These are phyloP conservation scores for Perkinsus olseni DNA, from an alignment of 169 alveolate species.

Conservation along the genomic window DNA sequence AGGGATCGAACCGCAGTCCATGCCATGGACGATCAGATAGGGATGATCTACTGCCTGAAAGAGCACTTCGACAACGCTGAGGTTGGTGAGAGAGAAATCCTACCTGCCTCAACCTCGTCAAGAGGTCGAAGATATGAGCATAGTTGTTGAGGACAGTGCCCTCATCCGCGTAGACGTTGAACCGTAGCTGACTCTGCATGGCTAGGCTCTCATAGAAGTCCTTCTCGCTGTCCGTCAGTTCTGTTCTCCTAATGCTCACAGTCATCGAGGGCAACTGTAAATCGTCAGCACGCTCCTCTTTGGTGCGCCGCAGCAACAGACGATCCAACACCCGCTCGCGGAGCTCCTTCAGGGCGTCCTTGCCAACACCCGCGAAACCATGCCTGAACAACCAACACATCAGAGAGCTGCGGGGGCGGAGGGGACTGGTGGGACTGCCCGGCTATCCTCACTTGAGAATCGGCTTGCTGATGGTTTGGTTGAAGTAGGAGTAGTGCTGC, in stretches of 20 bases:
- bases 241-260: constrained; percentile 53
- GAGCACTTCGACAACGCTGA: neutral
- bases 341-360: constrained; percentile 27
- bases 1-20: constrained; percentile 40
- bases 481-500: constrained; percentile 66
- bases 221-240: constrained; percentile 59
- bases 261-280: constrained; percentile 65
- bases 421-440: neutral
- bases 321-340: constrained; percentile 36
- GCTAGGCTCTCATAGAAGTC: constrained; percentile 69
- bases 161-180: constrained; percentile 59
- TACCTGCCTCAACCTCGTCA: constrained; percentile 66
- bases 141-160: constrained; percentile 74
- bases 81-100: neutral
- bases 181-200: constrained; percentile 50
- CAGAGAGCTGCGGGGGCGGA: neutral
- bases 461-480: constrained; percentile 66
- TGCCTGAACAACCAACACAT: neutral
- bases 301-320: constrained; percentile 64
- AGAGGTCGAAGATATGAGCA: constrained; percentile 76
- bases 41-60: constrained; percentile 79
- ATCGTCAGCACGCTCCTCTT: constrained; percentile 66
- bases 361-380: neutral
- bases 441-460: constrained; percentile 58
- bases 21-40: constrained; percentile 67